Base-by-base conservation (phyloP, 176 grass and related monocot genomes). In the Eragrostis curvula region DNA sequence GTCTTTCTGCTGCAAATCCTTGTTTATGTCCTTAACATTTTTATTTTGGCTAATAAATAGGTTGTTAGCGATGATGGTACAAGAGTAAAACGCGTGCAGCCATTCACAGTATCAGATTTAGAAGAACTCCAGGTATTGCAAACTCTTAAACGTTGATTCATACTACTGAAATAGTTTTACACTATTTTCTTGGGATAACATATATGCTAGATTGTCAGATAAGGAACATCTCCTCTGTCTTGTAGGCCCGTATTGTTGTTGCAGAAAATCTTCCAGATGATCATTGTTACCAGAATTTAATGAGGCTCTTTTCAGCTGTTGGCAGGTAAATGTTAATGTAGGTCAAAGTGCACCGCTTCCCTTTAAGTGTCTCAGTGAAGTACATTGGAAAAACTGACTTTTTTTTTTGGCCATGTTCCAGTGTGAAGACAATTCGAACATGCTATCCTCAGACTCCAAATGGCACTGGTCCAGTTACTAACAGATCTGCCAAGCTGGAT, bases 181-280 rank as follows among this genome's bases (percentile, higher is more conserved):
- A 73, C 12, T 82, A 57, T 85, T 67, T 13, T 48, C 21, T 71
- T 42, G 61, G 45, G 29, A 44, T 66, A 18, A 46, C 76, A 56
- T 51, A n/a, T 89, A 57, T 74, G 65, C 39, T 72, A 42, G 48
- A 85, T 25, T 58, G 58, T 73, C 41, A 66, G 32, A 49, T 47
- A 85, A 65, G 14, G 47, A 77, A 43, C 20, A 77, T 42, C 75
- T 32, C 42, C 8, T 52, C 28, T 74, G 70, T 49, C 12, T 87
- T 87, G 59, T 72, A 99, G 96, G 88, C 93, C 27, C 93, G 96
- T 36, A 99, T 99, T 73, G 89, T 99, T 75, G 96, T 99, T 68
- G 93, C 91, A 66, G 96, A 99, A 87, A 99, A 99, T 84, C 83
- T 99, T 64, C 96, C 96, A 79, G 96, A 99, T 77, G 96, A 99